phyloP scores from a whole-genome alignment of 176 grass and related monocot genomes.

The Luzula sylvatica region DNA sequence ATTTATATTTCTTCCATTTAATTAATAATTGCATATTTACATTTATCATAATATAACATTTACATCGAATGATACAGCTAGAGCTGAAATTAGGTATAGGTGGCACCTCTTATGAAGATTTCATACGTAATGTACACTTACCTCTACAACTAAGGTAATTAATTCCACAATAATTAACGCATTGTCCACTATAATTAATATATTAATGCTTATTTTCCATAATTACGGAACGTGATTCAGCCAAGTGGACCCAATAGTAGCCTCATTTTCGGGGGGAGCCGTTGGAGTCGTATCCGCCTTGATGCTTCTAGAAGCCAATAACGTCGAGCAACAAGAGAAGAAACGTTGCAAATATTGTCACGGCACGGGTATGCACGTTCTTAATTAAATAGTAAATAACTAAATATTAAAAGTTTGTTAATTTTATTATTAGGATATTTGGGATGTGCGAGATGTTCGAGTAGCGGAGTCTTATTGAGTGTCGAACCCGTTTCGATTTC shows the following conservation, averaged over 20 bases:
- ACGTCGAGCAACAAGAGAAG: conserved; percentile 89
- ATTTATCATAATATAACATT: not conserved
- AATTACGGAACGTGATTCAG: conserved; percentile 27
- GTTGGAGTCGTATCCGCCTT: conserved; percentile 82
- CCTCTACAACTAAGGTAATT: conserved; percentile 89
- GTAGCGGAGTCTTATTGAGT: conserved; percentile 33
- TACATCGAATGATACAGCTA: conserved; percentile 37
- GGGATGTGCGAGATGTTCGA: conserved; percentile 72
- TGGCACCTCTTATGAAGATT: conserved; percentile 91
- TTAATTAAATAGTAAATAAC: not conserved
- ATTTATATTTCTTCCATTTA: conserved; percentile 3
- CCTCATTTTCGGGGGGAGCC: conserved; percentile 83
- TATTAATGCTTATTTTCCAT: conserved; percentile 2
- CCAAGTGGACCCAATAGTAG: conserved; percentile 95
- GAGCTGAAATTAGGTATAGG: conserved; percentile 89
- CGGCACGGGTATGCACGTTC: conserved; percentile 55
- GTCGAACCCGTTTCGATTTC: conserved; percentile 30
- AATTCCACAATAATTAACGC: not conserved
- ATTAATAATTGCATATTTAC: conserved; percentile 12
- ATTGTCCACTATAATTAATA: conserved; percentile 10
- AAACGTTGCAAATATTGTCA: conserved; percentile 92
- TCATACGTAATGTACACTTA: conserved; percentile 66
- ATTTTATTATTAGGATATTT: conserved; percentile 43
- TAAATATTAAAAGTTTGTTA: not conserved
- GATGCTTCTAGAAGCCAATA: conserved; percentile 83